Evolutionary conservation across 768 basidiomycete species (phyloP).

Genomic region (Coprinellus micaceus): DNA sequence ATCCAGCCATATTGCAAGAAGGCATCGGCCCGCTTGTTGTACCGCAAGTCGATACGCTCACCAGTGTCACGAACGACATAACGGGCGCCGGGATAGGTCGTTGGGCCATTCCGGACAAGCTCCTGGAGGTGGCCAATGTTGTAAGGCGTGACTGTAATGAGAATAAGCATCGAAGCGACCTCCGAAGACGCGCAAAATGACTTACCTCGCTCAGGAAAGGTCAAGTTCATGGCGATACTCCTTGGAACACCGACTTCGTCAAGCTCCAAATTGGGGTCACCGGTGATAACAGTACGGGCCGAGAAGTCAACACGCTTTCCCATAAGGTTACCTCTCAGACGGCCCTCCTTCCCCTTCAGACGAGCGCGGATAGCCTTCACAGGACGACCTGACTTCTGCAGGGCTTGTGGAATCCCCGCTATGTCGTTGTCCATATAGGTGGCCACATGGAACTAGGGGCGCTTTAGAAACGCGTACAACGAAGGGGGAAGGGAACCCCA

Average conservation of each 20-base stretch:
- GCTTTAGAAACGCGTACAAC: neutral
- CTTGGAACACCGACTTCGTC: conserved; percentile 96
- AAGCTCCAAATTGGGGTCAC: conserved; percentile 93
- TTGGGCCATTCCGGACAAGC: conserved; percentile 91
- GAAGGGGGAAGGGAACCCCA: too few species aligned
- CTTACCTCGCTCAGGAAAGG: conserved; percentile 92
- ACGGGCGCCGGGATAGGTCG: conserved; percentile 91
- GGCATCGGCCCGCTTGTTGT: conserved; percentile 93
- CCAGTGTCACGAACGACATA: conserved; percentile 97
- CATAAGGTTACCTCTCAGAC: conserved; percentile 97
- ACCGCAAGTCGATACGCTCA: conserved; percentile 93
- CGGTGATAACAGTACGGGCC: conserved; percentile 97
- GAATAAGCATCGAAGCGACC: conserved; percentile 8
- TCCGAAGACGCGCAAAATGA: conserved; percentile 1
- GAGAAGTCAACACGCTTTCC: conserved; percentile 99
- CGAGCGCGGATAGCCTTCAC: conserved; percentile 98
- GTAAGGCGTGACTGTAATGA: conserved; percentile 81
- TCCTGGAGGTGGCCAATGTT: conserved; percentile 94
- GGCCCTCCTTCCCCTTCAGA: conserved; percentile 97
- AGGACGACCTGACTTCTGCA: conserved; percentile 96
- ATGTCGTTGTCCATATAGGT: conserved; percentile 99
- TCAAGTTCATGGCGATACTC: conserved; percentile 96
- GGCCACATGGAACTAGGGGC: conserved; percentile 86
- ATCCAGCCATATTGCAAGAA: conserved; percentile 98
- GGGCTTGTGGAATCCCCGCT: conserved; percentile 93